Evolutionary conservation across 2,329 filamentous ascomycete genomes (phyloP).

Genomic region (Alternaria solani): DNA sequence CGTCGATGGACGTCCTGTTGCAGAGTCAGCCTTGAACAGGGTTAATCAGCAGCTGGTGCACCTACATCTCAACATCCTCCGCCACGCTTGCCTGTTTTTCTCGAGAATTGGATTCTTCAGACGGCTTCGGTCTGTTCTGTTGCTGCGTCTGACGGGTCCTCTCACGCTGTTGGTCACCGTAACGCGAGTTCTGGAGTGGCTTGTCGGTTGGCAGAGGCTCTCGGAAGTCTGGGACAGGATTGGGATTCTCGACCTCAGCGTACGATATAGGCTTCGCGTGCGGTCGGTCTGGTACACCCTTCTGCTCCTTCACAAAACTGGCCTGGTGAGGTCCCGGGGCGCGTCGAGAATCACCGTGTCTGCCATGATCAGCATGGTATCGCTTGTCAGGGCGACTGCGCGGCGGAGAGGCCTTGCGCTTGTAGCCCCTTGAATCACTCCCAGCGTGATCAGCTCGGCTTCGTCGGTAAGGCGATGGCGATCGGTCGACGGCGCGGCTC

Average conservation of each 20-base stretch:
- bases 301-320: slow-evolving; percentile 19
- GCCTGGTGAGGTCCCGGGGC: slow-evolving; percentile 46
- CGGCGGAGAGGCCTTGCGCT: slow-evolving; percentile 53
- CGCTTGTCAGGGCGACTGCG: slow-evolving; percentile 65
- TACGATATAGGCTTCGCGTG: slow-evolving; percentile 40
- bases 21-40: slow-evolving; percentile 15
- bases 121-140: slow-evolving; percentile 15
- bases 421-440: slow-evolving; percentile 45
- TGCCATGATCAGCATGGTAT: slow-evolving; percentile 46
- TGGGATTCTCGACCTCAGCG: slow-evolving; percentile 53
- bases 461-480: slow-evolving; percentile 40
- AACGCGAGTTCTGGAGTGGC: slow-evolving; percentile 11
- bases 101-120: slow-evolving; percentile 5
- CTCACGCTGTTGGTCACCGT: slow-evolving; percentile 6
- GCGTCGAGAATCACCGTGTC: slow-evolving; percentile 67
- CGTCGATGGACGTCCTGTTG: slow-evolving; percentile 25
- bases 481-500: slow-evolving; percentile 32
- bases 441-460: slow-evolving; percentile 31
- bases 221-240: slow-evolving; percentile 42
- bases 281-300: slow-evolving; percentile 20
- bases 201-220: slow-evolving; percentile 19
- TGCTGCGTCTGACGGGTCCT: slow-evolving; percentile 10
- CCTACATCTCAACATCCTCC: slow-evolving; percentile 32
- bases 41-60: not conserved
- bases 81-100: slow-evolving; percentile 11